Percentiles rank a stretch among this genome's conserved stretches.
These are phyloP conservation scores for Citrus medica DNA, from an alignment of 345 rosid species.

Conservation along the genomic window DNA sequence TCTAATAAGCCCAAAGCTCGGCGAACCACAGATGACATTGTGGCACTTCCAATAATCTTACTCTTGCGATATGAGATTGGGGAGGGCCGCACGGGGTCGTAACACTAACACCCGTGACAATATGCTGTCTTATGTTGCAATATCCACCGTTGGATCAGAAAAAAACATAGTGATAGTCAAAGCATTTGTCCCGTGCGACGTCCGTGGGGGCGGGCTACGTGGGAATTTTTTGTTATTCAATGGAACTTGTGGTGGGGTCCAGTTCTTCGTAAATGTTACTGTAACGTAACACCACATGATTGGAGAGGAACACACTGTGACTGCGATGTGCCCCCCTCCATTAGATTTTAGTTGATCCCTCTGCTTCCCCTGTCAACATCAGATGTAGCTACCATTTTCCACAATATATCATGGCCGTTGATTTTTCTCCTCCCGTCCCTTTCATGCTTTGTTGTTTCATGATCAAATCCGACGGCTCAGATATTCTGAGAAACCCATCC, in stretches of 20 bases:
- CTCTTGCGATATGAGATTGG: no score
- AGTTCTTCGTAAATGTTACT: not conserved
- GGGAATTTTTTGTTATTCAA: not conserved
- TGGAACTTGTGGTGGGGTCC: not conserved
- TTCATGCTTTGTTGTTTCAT: not conserved
- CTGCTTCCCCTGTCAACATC: not conserved
- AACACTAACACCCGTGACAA: not conserved
- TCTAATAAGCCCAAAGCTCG: no score
- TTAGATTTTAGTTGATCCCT: not conserved
- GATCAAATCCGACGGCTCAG: not conserved
- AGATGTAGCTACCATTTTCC: no score
- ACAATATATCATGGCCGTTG: not conserved
- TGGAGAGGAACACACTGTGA: not conserved
- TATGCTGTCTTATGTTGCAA: not conserved
- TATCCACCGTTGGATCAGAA: not conserved
- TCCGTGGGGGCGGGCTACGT: not conserved
- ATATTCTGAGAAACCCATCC: not conserved
- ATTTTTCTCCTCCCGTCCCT: not conserved
- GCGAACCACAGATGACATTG: no score
- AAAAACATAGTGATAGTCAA: not conserved
- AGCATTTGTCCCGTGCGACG: not conserved
- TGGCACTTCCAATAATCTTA: no score
- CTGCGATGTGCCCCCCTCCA: constrained; percentile 1
- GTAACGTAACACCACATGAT: not conserved
- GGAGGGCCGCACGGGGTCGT: no score